These are phyloP conservation scores for Gossypium sturtianum DNA, from an alignment of 345 rosid species.

Conservation along the genomic window DNA sequence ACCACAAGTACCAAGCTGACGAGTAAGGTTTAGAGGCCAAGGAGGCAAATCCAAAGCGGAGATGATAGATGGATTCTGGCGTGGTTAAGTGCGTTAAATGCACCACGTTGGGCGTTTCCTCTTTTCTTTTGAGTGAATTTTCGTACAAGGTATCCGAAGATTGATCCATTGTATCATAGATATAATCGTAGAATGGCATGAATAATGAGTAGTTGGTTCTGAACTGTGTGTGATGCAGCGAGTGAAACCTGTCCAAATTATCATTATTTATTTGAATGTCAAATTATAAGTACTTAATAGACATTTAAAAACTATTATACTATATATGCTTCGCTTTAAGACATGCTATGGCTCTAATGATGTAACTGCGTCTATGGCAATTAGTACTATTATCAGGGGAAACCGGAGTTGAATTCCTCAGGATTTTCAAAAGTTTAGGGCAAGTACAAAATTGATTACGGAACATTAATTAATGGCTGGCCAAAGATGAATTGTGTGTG, in stretches of 20 bases:
- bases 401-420: too few species aligned
- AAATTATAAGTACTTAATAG: too few species aligned
- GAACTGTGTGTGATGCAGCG: constrained; percentile 49
- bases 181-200: constrained; percentile 51
- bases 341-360: too few species aligned
- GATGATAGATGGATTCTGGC: neutral
- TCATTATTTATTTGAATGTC: too few species aligned
- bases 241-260: constrained; percentile 33
- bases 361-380: too few species aligned
- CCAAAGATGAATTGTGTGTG: constrained; percentile 35
- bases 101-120: constrained; percentile 42
- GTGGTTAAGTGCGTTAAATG: constrained; percentile 59
- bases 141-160: constrained; percentile 27
- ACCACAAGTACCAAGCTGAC: neutral
- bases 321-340: too few species aligned
- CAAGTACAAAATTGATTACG: too few species aligned
- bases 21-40: neutral
- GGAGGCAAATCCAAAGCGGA: neutral
- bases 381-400: too few species aligned
- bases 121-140: constrained; percentile 27
- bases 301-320: too few species aligned
- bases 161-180: constrained; percentile 39
- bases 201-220: constrained; percentile 46
- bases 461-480: too few species aligned
- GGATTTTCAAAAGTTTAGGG: too few species aligned